Conservation (phyloP, 2,329 filamentous ascomycete genomes). For the Fusarium udum region DNA sequence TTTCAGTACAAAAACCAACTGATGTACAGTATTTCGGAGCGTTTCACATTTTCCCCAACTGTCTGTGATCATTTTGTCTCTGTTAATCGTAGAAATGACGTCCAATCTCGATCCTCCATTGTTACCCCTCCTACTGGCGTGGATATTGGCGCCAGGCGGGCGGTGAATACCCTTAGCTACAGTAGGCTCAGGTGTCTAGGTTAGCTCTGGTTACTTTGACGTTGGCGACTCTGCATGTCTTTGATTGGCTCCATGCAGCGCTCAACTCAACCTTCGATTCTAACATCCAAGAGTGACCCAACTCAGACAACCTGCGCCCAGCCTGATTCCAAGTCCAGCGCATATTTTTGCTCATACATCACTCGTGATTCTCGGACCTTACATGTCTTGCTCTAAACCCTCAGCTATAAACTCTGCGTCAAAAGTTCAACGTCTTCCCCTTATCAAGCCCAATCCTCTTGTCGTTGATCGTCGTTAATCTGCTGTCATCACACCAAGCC, state of each 20-base stretch:
- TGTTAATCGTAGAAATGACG: conserved; percentile 7
- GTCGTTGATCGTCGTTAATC: not conserved
- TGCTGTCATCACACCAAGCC: conserved; percentile 30
- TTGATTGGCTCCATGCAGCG: conserved; percentile 42
- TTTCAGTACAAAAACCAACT: not conserved
- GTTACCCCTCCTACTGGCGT: conserved; percentile 39
- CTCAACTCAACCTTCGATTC: conserved; percentile 35
- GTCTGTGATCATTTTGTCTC: not conserved
- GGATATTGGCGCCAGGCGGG: conserved; percentile 27
- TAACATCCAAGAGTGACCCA: conserved; percentile 34
- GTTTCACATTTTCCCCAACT: not conserved
- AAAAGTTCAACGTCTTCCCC: not conserved
- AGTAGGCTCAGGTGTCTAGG: conserved; percentile 21
- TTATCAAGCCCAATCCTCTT: conserved; percentile 1
- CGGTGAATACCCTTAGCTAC: conserved; percentile 35
- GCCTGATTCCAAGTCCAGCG: conserved; percentile 25
- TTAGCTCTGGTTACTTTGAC: conserved; percentile 35
- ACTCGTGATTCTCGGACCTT: not conserved
- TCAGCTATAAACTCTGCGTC: not conserved
- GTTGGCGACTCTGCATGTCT: conserved; percentile 28
- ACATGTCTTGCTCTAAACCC: not conserved
- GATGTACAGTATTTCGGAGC: not conserved
- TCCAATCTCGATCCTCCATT: not conserved
- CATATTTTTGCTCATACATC: conserved; percentile 1
- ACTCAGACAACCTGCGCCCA: conserved; percentile 31